Conservation (phyloP, 805 yeast genomes). For the Zygoascus biomembranicola region DNA sequence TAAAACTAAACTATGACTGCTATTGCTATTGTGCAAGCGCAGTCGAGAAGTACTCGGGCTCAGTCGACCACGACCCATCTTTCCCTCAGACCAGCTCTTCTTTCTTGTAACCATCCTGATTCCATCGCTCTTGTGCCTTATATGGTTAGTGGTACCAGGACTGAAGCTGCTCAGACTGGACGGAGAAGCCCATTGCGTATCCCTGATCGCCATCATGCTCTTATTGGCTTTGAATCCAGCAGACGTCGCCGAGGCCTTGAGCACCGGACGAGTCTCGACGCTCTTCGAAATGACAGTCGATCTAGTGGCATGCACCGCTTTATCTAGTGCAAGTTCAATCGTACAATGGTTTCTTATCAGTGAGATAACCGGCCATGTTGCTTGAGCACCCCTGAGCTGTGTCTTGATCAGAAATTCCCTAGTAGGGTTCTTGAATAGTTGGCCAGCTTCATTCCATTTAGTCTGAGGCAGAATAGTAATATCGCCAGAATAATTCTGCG, state of each 20-base stretch:
- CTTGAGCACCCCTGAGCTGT: slow-evolving; percentile 74
- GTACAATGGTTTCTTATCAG: slow-evolving; percentile 84
- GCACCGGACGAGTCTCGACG: neutral
- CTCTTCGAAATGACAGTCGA: slow-evolving; percentile 15
- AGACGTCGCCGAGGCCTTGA: neutral
- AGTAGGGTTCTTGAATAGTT: slow-evolving; percentile 72
- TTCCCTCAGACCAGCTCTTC: neutral
- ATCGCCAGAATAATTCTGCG: slow-evolving; percentile 89
- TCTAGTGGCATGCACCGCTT: slow-evolving; percentile 59
- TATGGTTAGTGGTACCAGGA: neutral
- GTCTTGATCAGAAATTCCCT: slow-evolving; percentile 64
- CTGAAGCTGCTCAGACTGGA: neutral
- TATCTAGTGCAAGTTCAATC: slow-evolving; percentile 78
- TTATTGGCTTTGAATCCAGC: neutral
- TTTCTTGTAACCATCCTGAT: neutral
- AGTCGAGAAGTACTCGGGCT: neutral
- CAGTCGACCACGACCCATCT: neutral
- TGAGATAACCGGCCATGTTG: slow-evolving; percentile 90
- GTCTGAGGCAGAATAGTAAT: slow-evolving; percentile 84
- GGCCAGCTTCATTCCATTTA: slow-evolving; percentile 45
- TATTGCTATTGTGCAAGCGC: neutral
- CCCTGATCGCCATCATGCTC: neutral
- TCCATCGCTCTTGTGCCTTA: neutral
- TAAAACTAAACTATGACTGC: neutral
- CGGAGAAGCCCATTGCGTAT: neutral